Evolutionary conservation across 805 yeast genomes (phyloP), one percentile per base, ranked within the genome.

Genomic region (Komagataella pseudopastoris): DNA sequence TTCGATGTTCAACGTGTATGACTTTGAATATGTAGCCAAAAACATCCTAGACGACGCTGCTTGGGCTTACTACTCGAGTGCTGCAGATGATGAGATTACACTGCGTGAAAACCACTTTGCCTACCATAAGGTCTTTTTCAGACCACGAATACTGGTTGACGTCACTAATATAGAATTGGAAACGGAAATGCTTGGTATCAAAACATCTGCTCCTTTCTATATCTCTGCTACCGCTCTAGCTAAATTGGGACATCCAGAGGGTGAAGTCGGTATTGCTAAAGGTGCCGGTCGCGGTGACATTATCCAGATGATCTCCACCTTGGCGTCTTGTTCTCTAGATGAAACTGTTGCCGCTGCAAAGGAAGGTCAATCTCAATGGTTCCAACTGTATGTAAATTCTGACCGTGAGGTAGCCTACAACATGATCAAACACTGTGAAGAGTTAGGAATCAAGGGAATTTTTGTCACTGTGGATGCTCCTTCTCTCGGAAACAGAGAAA

Each of bases 401-500:
- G 90, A 88, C 64, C 74, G 93, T 50, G 72, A 74, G n/a, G 71
- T 81, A 51, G 77, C 89, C 39, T 70, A 71, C 50, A 67, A 73
- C 36, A 71, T 84, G 56, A 78, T 89, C n/a, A 72, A 74, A 58
- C 81, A 82, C 58, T 93, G 88, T 14, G 90, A 85, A 63, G 61
- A 69, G 50, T 69, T 85, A 51, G 95, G 95, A 1, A 75, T 86
- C 64, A 83, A 83, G 59, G 96, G 93, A 3, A 71, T 89, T 39
- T 88, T 88, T 61, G 79, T 89, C 56, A 89, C 97, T 0, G 96
- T 88, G 6, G 96, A 89, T 71, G 96, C 96, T 0, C 96, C 96
- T 6, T 84, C 85, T 55, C 72, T 89, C 46, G 97, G 97, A 12
- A 79, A 93, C 56, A 79, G 97, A 58, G 97, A 90, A 65, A 89